Percentiles rank a stretch among this genome's conserved stretches.
phyloP scores from a whole-genome alignment of 2,329 filamentous ascomycete species.

The Chrysosphaeria jannelii region DNA sequence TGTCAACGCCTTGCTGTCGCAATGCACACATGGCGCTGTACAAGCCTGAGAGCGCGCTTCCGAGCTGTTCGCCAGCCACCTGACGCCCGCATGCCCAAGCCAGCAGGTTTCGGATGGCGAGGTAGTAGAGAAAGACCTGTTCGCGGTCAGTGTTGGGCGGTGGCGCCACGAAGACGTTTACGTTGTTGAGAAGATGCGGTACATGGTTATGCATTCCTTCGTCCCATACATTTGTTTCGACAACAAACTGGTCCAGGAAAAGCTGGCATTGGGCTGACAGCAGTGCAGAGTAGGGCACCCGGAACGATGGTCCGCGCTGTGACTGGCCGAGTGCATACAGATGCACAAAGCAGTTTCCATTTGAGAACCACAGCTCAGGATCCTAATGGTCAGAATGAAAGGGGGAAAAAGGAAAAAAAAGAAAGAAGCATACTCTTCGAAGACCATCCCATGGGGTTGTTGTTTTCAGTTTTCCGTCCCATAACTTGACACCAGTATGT shows the following conservation, averaged over 20 bases:
- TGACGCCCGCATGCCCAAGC: conserved; percentile 36
- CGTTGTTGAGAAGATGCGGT: conserved; percentile 5
- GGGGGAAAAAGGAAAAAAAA: neutral
- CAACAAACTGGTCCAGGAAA: conserved; percentile 23
- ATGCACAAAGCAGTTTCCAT: conserved; percentile 40
- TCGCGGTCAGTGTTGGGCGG: conserved; percentile 21
- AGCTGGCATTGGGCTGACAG: conserved; percentile 25
- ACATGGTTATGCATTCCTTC: conserved; percentile 5
- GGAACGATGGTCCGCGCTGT: conserved; percentile 34
- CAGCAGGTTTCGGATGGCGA: conserved; percentile 45
- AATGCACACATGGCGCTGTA: conserved; percentile 33
- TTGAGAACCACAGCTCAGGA: conserved; percentile 33
- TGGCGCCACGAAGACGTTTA: conserved; percentile 41
- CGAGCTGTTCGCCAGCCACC: conserved; percentile 36
- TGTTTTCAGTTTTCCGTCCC: conserved; percentile 18
- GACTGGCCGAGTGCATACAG: conserved; percentile 36
- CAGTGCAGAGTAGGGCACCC: conserved; percentile 26
- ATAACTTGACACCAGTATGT: conserved; percentile 14
- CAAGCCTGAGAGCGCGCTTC: conserved; percentile 30
- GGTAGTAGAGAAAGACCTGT: conserved; percentile 28
- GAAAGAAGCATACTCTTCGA: conserved; percentile 12
- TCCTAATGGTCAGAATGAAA: conserved; percentile 24
- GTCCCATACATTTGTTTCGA: conserved; percentile 7
- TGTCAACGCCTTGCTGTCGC: conserved; percentile 20
- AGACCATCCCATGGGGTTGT: conserved; percentile 16